Conservation (phyloP, 805 yeast species). For the Myxozyma nipponensis region DNA sequence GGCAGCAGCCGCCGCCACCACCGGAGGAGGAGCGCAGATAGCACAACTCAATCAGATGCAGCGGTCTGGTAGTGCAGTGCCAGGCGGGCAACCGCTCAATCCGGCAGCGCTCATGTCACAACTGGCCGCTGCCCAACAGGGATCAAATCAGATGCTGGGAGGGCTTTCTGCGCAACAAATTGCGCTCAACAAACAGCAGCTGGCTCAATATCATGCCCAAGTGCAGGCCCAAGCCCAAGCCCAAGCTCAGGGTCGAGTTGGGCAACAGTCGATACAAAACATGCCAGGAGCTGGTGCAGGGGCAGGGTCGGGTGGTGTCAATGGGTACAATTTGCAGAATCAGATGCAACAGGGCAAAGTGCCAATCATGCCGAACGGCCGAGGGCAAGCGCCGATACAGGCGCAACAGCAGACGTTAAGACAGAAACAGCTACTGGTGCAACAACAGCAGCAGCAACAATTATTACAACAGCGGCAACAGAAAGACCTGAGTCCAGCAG, state of each 20-base stretch:
- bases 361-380: background rate
- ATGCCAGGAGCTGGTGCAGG: too few species aligned
- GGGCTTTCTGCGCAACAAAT: slow-evolving; percentile 22
- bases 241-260: slow-evolving; percentile 6
- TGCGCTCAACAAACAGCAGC: slow-evolving; percentile 7
- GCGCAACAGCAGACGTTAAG: slow-evolving; percentile 19
- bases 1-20: background rate
- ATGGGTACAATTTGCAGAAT: background rate
- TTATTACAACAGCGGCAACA: slow-evolving; percentile 11
- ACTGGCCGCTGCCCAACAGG: slow-evolving; percentile 15
- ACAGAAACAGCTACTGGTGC: slow-evolving; percentile 23
- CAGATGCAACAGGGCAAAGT: slow-evolving; percentile 9
- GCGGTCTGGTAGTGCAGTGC: slow-evolving; percentile 2
- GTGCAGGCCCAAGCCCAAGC: slow-evolving; percentile 13
- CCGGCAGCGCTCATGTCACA: slow-evolving; percentile 18
- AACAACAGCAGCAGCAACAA: slow-evolving; percentile 14
- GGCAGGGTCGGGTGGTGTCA: too few species aligned
- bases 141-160: background rate
- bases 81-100: slow-evolving; percentile 5
- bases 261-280: background rate
- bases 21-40: slow-evolving; percentile 1
- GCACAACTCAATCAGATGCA: slow-evolving; percentile 2
- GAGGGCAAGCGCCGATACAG: slow-evolving; percentile 12
- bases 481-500: slow-evolving; percentile 11
- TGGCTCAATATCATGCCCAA: background rate